These are phyloP conservation scores for Ceratocystis alfenasii DNA, from an alignment of 2,329 filamentous ascomycete genomes.

Conservation along the genomic window DNA sequence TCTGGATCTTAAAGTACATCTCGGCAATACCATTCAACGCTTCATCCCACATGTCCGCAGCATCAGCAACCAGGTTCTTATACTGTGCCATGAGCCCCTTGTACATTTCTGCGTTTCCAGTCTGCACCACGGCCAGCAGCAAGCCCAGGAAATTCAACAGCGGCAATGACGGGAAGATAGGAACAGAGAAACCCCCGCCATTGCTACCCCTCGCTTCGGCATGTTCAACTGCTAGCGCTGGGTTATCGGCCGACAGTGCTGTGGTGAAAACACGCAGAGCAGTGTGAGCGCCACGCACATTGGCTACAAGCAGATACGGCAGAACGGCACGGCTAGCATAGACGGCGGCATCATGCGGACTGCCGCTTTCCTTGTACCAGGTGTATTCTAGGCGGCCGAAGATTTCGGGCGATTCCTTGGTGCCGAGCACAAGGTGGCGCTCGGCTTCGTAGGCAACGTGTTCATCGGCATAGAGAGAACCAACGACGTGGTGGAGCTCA, in stretches of 20 bases:
- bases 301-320: slow-evolving; percentile 81
- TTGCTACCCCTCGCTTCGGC: slow-evolving; percentile 46
- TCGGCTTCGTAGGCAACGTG: slow-evolving; percentile 90
- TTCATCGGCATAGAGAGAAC: slow-evolving; percentile 81
- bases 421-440: slow-evolving; percentile 76
- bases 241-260: slow-evolving; percentile 33
- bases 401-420: slow-evolving; percentile 70
- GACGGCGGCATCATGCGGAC: slow-evolving; percentile 72
- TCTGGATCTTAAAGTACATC: slow-evolving; percentile 90
- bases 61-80: slow-evolving; percentile 62
- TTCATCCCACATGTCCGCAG: slow-evolving; percentile 60
- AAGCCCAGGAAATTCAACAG: slow-evolving; percentile 88
- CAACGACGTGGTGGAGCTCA: slow-evolving; percentile 85
- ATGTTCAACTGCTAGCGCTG: slow-evolving; percentile 60
- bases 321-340: slow-evolving; percentile 81
- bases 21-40: slow-evolving; percentile 78
- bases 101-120: slow-evolving; percentile 66
- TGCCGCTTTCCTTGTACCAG: slow-evolving; percentile 76
- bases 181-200: slow-evolving; percentile 52
- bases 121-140: slow-evolving; percentile 70
- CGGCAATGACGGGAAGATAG: slow-evolving; percentile 82
- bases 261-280: slow-evolving; percentile 55
- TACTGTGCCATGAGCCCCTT: slow-evolving; percentile 75
- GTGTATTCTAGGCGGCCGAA: slow-evolving; percentile 76
- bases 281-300: slow-evolving; percentile 77